Evolutionary conservation across 208 protist species (phyloP), one percentile per base, ranked within the genome.

Genomic region (Trypanosomatidae sp.): DNA sequence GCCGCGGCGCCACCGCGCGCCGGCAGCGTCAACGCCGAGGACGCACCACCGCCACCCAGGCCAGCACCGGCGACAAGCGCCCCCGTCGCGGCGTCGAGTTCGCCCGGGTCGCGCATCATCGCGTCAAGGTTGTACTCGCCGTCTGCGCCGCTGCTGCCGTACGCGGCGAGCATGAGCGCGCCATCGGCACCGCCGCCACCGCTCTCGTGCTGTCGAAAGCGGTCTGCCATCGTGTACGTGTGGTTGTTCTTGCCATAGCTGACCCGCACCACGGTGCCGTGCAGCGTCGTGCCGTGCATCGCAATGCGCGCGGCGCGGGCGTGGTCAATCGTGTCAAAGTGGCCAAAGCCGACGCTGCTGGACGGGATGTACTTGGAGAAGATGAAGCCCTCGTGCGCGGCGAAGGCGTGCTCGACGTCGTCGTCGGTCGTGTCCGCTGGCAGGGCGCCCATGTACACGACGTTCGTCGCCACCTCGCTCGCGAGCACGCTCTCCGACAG

Each of bases 211-310:
- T 41, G 61, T 51, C 65, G 63, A 37, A 44, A 43, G n/a, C 64
- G 56, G 30, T 91, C 77, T 1, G 66, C 74, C 59, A 82, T 72
- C 6, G 77, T 84, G 32, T 65, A 63, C 15, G 16, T 70, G 59
- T 92, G 83, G 50, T 87, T 88, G 16, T 60, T 64, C 50, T 88
- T 88, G 40, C 77, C 83, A 46, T 87, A 92, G 49, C 61, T 87
- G 19, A 87, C 73, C 26, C 83, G 78, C 26, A 88, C 61, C 3
- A 78, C 71, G 20, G 60, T 65, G 41, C 83, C 83, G n/a, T 64
- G 50, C 18, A 92, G 26, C 20, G 61, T 60, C 13, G 64, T 46
- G 48, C 67, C 68, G 20, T 68, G 49, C 38, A 92, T 56, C 8
- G 48, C 68, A 0, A 78, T 45, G 19, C 83, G 74, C n/a, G 73